Conservation (phyloP, 2,329 filamentous ascomycete genomes). For the Epichloe sp. region DNA sequence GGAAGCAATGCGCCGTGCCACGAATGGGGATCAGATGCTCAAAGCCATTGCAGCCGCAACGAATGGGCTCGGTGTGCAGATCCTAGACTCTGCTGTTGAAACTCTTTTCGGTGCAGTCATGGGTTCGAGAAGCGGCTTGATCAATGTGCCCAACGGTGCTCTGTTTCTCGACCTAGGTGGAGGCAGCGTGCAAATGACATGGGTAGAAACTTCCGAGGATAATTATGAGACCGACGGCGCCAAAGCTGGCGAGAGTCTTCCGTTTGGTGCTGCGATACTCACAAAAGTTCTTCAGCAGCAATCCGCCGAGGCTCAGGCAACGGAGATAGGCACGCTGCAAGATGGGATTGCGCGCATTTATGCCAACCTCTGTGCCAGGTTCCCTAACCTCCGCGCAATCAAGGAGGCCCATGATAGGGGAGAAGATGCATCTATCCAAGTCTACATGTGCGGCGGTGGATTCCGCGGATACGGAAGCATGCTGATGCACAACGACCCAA, state of each 20-base stretch:
- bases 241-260: conserved; percentile 40
- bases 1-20: conserved; percentile 72
- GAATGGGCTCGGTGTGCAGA: conserved; percentile 51
- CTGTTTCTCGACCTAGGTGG: conserved; percentile 82
- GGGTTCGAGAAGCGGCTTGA: conserved; percentile 66
- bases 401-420: conserved; percentile 21
- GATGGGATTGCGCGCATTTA: conserved; percentile 48
- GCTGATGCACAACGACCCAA: conserved; percentile 63
- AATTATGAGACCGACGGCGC: conserved; percentile 42
- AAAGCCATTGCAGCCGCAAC: conserved; percentile 47
- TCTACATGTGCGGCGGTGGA: conserved; percentile 82
- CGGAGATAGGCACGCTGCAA: conserved; percentile 42
- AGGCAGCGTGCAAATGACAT: conserved; percentile 53
- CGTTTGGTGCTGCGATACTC: conserved; percentile 47
- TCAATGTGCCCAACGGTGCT: conserved; percentile 45
- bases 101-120: conserved; percentile 67
- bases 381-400: conserved; percentile 33
- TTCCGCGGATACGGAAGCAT: conserved; percentile 87
- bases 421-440: conserved; percentile 37
- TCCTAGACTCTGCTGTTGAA: conserved; percentile 70
- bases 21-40: conserved; percentile 59
- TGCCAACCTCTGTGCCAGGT: conserved; percentile 32
- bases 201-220: conserved; percentile 36
- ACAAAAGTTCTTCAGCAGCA: conserved; percentile 33
- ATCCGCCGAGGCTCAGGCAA: conserved; percentile 25